Evolutionary conservation across 495 filamentous ascomycete genomes (phyloP).

Genomic region (Hypomontagnella monticulosa): DNA sequence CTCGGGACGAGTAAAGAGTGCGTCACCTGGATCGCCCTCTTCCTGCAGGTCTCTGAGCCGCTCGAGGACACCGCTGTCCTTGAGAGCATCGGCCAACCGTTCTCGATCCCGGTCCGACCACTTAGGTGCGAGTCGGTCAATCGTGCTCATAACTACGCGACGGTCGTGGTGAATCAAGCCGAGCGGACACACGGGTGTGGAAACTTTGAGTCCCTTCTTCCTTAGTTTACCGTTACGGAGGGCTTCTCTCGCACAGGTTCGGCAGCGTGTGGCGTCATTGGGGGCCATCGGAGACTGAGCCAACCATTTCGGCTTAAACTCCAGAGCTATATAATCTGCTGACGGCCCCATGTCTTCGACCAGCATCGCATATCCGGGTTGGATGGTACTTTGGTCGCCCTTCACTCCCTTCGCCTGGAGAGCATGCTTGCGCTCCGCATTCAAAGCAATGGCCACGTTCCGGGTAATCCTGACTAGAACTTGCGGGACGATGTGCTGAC

Average conservation of each 20-base stretch:
- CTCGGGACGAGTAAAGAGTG: slow-evolving; percentile 46
- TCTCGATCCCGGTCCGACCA: slow-evolving; percentile 42
- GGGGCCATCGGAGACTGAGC: slow-evolving; percentile 83
- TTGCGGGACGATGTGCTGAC: slow-evolving; percentile 68
- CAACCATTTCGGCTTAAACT: slow-evolving; percentile 98
- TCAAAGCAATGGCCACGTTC: slow-evolving; percentile 49
- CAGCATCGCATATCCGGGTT: slow-evolving; percentile 72
- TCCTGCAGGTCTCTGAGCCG: slow-evolving; percentile 61
- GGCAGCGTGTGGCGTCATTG: slow-evolving; percentile 69
- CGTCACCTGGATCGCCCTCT: slow-evolving; percentile 58
- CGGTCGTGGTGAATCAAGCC: slow-evolving; percentile 49
- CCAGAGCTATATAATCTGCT: slow-evolving; percentile 61
- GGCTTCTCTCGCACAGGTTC: slow-evolving; percentile 83
- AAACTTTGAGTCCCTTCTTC: slow-evolving; percentile 30
- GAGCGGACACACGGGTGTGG: slow-evolving; percentile 47
- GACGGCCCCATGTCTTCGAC: slow-evolving; percentile 79
- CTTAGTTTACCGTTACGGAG: slow-evolving; percentile 56
- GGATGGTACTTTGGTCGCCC: slow-evolving; percentile 63
- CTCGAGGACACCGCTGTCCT: slow-evolving; percentile 48
- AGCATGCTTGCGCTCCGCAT: slow-evolving; percentile 36
- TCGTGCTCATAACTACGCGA: slow-evolving; percentile 46
- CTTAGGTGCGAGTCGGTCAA: slow-evolving; percentile 44
- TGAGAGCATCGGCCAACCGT: slow-evolving; percentile 35
- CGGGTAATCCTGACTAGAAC: slow-evolving; percentile 63
- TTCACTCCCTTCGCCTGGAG: slow-evolving; percentile 23